These are phyloP conservation scores for Cladophialophora psammophila DNA, from an alignment of 2,329 filamentous ascomycete genomes.

Conservation along the genomic window DNA sequence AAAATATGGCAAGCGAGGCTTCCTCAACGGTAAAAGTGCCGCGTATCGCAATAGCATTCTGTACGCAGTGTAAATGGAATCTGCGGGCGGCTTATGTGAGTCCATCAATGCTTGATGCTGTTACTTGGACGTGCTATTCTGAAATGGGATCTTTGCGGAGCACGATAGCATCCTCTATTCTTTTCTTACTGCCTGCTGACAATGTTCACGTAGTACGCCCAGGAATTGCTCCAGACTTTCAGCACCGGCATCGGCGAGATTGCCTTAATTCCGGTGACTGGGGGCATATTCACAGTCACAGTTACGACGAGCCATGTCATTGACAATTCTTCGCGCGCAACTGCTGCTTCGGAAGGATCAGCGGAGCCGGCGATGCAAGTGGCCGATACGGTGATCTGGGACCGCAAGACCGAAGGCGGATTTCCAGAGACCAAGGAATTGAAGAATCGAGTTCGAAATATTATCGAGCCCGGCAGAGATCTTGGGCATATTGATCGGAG, in stretches of 20 bases:
- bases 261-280: slow-evolving; percentile 81
- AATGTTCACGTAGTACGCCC: slow-evolving; percentile 71
- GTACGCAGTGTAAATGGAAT: slow-evolving; percentile 95
- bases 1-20: slow-evolving; percentile 22
- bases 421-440: slow-evolving; percentile 95
- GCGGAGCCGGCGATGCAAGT: slow-evolving; percentile 23
- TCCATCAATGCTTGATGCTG: slow-evolving; percentile 15
- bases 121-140: neutral
- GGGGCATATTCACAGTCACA: slow-evolving; percentile 81
- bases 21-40: slow-evolving; percentile 59
- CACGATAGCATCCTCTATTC: neutral
- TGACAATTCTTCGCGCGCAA: neutral
- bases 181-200: slow-evolving; percentile 22
- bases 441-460: slow-evolving; percentile 82
- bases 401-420: slow-evolving; percentile 82
- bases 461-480: slow-evolving; percentile 78
- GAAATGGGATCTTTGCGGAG: neutral
- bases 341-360: neutral
- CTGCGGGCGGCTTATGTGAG: slow-evolving; percentile 82
- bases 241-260: slow-evolving; percentile 83
- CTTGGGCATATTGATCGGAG: slow-evolving; percentile 80
- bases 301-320: slow-evolving; percentile 65
- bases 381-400: slow-evolving; percentile 74
- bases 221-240: slow-evolving; percentile 96
- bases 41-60: slow-evolving; percentile 86